Base-by-base conservation (phyloP, 2,329 filamentous ascomycete genomes). In the Curvularia sp. region DNA sequence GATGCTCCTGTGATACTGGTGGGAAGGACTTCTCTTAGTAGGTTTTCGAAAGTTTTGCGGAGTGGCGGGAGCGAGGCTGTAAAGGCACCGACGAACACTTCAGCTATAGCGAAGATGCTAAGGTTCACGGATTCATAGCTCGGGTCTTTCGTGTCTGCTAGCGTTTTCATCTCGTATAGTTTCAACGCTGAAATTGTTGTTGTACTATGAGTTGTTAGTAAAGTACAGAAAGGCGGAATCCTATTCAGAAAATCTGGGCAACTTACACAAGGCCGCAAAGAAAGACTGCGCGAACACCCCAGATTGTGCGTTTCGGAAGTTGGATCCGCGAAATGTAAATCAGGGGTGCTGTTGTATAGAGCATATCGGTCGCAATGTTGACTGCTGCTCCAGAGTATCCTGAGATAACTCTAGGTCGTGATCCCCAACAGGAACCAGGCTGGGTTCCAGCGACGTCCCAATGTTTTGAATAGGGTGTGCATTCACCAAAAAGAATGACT, bases 241-340 rank as follows among this genome's bases (percentile, higher is more conserved):
- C n/a, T 4, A 9, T n/a, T 12, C 6, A 18, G 35, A 38, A 38
- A 9, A 28, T 7, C 12, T 28, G 24, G 15, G 42, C 28, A 4
- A 51, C 68, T 53, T 63, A 72, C 69, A 66, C 62, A 8, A 72
- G 64, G n/a, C 67, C 68, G 1, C 69, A 61, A 1, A 72, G 51
- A 33, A 72, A 72, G 18, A 72, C 69, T 13, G 64, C 63, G 10
- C 68, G 67, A 5, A 72, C 69, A 38, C 69, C 69, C 68, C 67
- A 70, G 12, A 66, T 63, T 0, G 69, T 71, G 8, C 66, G 67
- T 39, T 64, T 70, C 0, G 64, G 62, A 10, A 72, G 57, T 31
- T 72, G 68, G 5, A 72, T 66, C 1, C 63, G 53, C 15, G 62
- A 60, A 33, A 72, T 66, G 24, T 72, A 72, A 1, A 71, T 47